These are phyloP conservation scores for Mesembryanthemum crystallinum DNA, from an alignment of 148 eudicot genomes.

Conservation along the genomic window DNA sequence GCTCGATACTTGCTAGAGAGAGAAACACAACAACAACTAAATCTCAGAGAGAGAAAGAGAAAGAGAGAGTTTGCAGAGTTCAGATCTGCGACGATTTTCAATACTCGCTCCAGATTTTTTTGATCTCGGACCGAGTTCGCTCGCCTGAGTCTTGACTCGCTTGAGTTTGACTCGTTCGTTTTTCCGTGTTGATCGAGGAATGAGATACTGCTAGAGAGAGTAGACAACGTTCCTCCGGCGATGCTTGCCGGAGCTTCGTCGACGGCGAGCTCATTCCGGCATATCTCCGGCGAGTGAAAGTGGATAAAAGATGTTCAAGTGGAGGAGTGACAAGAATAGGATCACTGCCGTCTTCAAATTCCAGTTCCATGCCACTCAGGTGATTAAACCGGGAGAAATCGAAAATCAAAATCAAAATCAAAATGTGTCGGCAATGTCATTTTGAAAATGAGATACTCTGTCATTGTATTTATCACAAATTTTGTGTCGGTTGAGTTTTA, in stretches of 20 bases:
- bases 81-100: constrained; percentile 19
- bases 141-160: constrained; percentile 11
- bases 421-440: constrained; percentile 21
- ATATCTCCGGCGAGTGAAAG: constrained; percentile 28
- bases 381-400: too few species aligned
- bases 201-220: neutral
- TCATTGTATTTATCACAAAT: neutral
- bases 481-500: neutral
- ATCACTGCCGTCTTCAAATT: constrained; percentile 70
- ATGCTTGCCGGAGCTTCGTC: constrained; percentile 50
- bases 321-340: constrained; percentile 77
- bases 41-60: neutral
- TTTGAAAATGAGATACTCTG: neutral
- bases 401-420: too few species aligned
- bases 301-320: constrained; percentile 49
- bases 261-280: neutral
- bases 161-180: neutral
- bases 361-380: constrained; percentile 93
- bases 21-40: too few species aligned
- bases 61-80: neutral
- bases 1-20: neutral
- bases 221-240: constrained; percentile 5
- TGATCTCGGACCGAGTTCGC: constrained; percentile 6
- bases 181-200: neutral
- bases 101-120: neutral